A percentile compares a stretch with the other conserved stretches of the same genome.
These are phyloP conservation scores for Calonectria leucothoes DNA, from an alignment of 2,329 filamentous ascomycete genomes.

Conservation along the genomic window DNA sequence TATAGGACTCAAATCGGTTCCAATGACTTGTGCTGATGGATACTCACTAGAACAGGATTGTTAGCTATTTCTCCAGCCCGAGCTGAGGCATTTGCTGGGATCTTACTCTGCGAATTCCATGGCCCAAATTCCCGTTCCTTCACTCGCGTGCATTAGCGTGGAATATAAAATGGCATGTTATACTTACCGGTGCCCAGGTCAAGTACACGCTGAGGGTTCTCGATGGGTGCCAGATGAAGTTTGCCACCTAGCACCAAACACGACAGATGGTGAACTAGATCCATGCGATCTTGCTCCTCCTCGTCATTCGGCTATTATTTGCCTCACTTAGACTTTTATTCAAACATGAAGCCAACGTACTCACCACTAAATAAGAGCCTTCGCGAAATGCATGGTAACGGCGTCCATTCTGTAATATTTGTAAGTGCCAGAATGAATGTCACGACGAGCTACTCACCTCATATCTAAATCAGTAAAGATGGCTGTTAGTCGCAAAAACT, in stretches of 20 bases:
- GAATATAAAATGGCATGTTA: not conserved
- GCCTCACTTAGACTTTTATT: not conserved
- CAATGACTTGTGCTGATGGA: conserved; percentile 20
- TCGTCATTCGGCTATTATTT: conserved; percentile 15
- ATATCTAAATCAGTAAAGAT: not conserved
- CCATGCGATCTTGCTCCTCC: conserved; percentile 22
- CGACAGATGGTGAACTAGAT: conserved; percentile 17
- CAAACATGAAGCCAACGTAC: not conserved
- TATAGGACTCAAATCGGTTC: conserved; percentile 19
- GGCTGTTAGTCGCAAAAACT: not conserved
- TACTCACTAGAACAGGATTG: not conserved
- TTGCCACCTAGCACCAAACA: conserved; percentile 4
- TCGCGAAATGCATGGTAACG: conserved; percentile 16
- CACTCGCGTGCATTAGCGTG: not conserved
- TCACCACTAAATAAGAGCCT: conserved; percentile 14
- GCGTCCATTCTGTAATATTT: conserved; percentile 2
- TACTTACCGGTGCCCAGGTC: conserved; percentile 11
- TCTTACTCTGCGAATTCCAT: conserved; percentile 19
- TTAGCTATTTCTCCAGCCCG: not conserved
- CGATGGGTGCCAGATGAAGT: conserved; percentile 5
- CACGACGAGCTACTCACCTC: not conserved
- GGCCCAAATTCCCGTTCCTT: conserved; percentile 13
- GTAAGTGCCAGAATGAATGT: not conserved
- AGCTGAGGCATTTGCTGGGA: not conserved
- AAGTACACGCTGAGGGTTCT: conserved; percentile 13